A percentile compares a stretch with the other conserved stretches of the same genome.
phyloP scores from a whole-genome alignment of 2,329 filamentous ascomycete genomes.

The Coccinonectria pachysandricola region DNA sequence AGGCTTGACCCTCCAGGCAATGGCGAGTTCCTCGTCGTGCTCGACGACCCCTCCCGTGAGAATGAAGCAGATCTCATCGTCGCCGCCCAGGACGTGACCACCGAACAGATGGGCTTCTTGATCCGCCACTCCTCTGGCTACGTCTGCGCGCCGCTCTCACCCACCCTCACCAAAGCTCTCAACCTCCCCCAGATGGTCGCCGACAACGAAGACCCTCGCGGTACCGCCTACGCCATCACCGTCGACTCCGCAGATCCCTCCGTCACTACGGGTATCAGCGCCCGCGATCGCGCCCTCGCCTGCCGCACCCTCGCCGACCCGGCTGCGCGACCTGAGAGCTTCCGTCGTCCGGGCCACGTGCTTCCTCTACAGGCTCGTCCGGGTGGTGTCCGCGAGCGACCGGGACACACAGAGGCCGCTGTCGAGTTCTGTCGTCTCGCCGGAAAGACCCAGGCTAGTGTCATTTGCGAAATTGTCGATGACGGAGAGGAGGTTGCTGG shows the following conservation, averaged over 20 bases:
- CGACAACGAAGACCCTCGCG: constrained; percentile 66
- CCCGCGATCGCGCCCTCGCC: constrained; percentile 74
- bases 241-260: constrained; percentile 66
- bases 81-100: constrained; percentile 72
- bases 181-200: constrained; percentile 83
- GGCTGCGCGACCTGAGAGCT: constrained; percentile 42
- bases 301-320: constrained; percentile 68
- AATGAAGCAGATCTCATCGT: constrained; percentile 99
- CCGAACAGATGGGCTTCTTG: constrained; percentile 92
- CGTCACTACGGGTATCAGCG: constrained; percentile 82
- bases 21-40: constrained; percentile 90
- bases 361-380: constrained; percentile 70
- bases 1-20: no score
- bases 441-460: constrained; percentile 65
- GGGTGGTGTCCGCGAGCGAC: constrained; percentile 70
- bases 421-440: constrained; percentile 82
- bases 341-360: constrained; percentile 82
- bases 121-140: constrained; percentile 83
- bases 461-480: constrained; percentile 86
- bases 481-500: constrained; percentile 67
- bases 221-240: constrained; percentile 87
- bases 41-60: constrained; percentile 85
- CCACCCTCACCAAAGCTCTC: constrained; percentile 58
- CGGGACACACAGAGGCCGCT: constrained; percentile 88
- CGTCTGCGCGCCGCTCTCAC: constrained; percentile 77